These are phyloP conservation scores for Peniophora sp. DNA, from an alignment of 1,284 basidiomycete genomes.

Conservation along the genomic window DNA sequence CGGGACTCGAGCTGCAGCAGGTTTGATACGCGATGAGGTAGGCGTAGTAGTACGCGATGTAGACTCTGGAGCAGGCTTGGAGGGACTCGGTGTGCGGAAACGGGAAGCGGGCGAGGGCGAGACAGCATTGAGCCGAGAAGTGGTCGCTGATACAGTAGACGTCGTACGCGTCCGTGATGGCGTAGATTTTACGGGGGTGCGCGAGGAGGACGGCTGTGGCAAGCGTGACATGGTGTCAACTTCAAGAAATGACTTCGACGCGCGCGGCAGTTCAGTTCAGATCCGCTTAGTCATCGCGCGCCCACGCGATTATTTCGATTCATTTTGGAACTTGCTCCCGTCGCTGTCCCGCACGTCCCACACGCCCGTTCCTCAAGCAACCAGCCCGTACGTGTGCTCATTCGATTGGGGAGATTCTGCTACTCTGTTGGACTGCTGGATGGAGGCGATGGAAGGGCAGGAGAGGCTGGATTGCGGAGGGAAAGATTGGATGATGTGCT, in stretches of 20 bases:
- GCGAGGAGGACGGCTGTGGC: slow-evolving; percentile 35
- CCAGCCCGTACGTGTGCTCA: background rate
- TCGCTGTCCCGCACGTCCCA: too few species aligned
- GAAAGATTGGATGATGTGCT: slow-evolving; percentile 21
- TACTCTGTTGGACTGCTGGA: slow-evolving; percentile 4
- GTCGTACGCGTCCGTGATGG: slow-evolving; percentile 7
- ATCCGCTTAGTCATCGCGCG: too few species aligned
- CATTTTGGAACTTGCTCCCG: too few species aligned
- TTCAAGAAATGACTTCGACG: slow-evolving; percentile 2
- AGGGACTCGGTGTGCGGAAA: slow-evolving; percentile 11
- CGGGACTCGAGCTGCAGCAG: background rate
- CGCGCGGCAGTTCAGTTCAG: slow-evolving; percentile 2
- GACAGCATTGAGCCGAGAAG: slow-evolving; percentile 8
- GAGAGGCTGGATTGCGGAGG: slow-evolving; percentile 20
- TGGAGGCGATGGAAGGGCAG: slow-evolving; percentile 4
- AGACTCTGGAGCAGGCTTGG: slow-evolving; percentile 13
- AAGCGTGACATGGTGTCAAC: slow-evolving; percentile 37
- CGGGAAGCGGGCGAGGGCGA: slow-evolving; percentile 14
- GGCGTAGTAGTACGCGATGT: slow-evolving; percentile 12
- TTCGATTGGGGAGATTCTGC: background rate
- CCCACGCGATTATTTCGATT: too few species aligned
- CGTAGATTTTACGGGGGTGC: slow-evolving; percentile 21
- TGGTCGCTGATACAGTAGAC: slow-evolving; percentile 13
- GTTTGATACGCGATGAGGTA: slow-evolving; percentile 2
- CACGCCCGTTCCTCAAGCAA: background rate